These are phyloP conservation scores for Populus hybrid DNA, from an alignment of 441 rosid genomes.

Conservation along the genomic window DNA sequence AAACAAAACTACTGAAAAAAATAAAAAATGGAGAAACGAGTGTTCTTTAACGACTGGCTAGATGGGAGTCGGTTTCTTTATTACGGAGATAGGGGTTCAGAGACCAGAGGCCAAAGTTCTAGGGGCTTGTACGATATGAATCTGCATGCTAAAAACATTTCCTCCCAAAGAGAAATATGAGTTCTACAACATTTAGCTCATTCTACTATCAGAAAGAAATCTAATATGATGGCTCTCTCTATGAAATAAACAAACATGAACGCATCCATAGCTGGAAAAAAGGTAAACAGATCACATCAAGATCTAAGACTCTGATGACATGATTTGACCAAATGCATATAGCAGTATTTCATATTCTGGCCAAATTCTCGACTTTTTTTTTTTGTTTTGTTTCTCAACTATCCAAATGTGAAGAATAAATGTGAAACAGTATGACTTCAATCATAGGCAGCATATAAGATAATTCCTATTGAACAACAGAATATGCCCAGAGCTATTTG, in stretches of 20 bases:
- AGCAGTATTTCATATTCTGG: not conserved
- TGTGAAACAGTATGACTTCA: not conserved
- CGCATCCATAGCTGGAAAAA: not conserved
- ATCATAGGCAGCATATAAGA: not conserved
- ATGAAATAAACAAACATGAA: not conserved
- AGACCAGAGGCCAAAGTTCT: not conserved
- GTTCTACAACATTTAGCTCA: not conserved
- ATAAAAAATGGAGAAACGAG: not conserved
- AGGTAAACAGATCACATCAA: not conserved
- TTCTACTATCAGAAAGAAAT: not conserved
- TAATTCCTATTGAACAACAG: not conserved
- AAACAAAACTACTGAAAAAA: too few species aligned
- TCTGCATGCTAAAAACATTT: not conserved
- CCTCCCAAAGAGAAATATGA: not conserved
- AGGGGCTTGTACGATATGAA: not conserved
- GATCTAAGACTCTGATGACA: not conserved
- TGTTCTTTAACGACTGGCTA: not conserved
- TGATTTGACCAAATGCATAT: not conserved
- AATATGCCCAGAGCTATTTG: not conserved
- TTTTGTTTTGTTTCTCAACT: not conserved
- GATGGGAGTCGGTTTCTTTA: not conserved
- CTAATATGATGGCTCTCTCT: not conserved
- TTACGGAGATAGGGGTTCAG: not conserved
- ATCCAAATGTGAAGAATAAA: not conserved
- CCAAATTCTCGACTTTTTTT: not conserved